Evolutionary conservation across 1,139 yeast genomes (phyloP), one percentile per base, ranked within the genome.

Genomic region (Torulaspora globosa): DNA sequence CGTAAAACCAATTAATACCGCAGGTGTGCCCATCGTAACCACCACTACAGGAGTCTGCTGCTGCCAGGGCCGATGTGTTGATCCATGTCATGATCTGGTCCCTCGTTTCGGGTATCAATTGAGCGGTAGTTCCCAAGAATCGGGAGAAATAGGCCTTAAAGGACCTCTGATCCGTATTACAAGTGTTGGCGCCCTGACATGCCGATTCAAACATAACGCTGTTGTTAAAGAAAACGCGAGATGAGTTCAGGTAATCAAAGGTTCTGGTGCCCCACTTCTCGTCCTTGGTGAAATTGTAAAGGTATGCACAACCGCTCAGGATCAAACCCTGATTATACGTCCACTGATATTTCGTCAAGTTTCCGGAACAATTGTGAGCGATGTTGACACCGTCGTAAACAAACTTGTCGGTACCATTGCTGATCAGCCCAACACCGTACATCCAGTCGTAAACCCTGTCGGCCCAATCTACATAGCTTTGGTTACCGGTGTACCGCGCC

Each of bases 1-100:
- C 71, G 26, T 68, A 61, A 36, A 77, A 70, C 97, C 97, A 90
- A 61, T 84, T 76, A 49, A 79, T 65, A 34, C 97, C 97, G 71
- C 97, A 90, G 0, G 97, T 89, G 60, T 84, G 87, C 11, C 89
- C 88, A 70, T 89, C 96, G 3, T 68, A 52, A 64, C 97, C 97
- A 58, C 97, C 97, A 2, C 80, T 70, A 68, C 97, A 90, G 0
- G 94, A 78, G 37, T 70, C 70, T 1, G 95, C 94, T 1, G 96
- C 96, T 10, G 82, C 96, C 28, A 67, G 53, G 0, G 97, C 95
- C 12, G 92, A 79, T 1, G 80, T 68, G 33, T 72, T 71, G 43
- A 90, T 60, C 63, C 75, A 71, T 4, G 65, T 54, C 68, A 75
- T 71, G 50, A 87, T 79, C 1, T 70, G 69, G 40, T 71, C 76